Base-by-base conservation (phyloP, 768 basidiomycete species). In the Pleurotus djamor region DNA sequence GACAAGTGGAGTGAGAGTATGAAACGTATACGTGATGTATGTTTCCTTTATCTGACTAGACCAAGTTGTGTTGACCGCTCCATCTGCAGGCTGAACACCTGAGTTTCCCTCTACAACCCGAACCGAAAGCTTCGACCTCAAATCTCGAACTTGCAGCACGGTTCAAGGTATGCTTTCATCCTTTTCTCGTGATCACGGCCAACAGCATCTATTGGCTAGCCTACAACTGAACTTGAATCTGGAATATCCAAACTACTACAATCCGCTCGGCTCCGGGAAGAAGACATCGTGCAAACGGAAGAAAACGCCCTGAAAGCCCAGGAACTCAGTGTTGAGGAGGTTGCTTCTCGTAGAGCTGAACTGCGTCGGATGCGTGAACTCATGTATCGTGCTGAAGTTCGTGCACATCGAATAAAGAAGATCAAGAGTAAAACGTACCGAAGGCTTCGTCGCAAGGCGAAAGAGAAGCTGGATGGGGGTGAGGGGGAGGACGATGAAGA, bases 371-470 rank as follows among this genome's bases (percentile, higher is more conserved):
- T 93, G 84, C 89, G 96, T 16, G 96, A 97, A 65, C 80, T 98
- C 43, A 89, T 94, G 78, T 97, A 96, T 75, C 87, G 96, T 4
- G 94, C 94, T 0, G 96, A 98, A 65, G 77, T 84, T 37, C 95
- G 96, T 70, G 92, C 94, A 14, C 91, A 91, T 68, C 85, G 96
- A 14, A 79, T 96, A 14, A 85, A 89, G 17, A 98, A 96, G 76
- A 99, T 99, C 74, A 98, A 98, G 78, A 93, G 90, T 71, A 96
- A 94, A 74, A 86, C 92, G 2, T 98, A 94, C 69, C 81, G 95
- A 33, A 88, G 89, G 63, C 79, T 98, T 49, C 87, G 87, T 67
- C 83, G 92, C 70, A 94, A 91, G 68, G 84, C 89, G 67, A 82
- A 82, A 48, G 90, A 87, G 59, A 85, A 84, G 61, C 73, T 88